Percentiles rank a stretch among this genome's conserved stretches.
Conservation (phyloP, 805 yeast genomes). For the Sugiyamaella boreocaroliniensis region DNA sequence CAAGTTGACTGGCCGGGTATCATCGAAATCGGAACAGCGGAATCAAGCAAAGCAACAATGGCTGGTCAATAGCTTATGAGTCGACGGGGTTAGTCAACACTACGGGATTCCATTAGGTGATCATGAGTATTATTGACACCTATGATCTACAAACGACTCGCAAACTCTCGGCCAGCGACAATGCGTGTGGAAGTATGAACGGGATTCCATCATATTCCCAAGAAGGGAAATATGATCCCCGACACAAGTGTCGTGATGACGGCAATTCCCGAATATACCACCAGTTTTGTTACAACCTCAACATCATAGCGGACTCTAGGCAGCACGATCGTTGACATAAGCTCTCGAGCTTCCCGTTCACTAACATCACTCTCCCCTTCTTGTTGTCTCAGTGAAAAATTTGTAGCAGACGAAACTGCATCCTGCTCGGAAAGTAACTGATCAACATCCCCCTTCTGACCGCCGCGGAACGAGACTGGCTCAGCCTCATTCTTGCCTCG, state of each 20-base stretch:
- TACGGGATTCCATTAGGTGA: no score
- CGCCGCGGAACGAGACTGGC: constrained; percentile 4
- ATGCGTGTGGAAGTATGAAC: neutral
- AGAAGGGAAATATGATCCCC: constrained; percentile 13
- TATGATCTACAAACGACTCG: neutral
- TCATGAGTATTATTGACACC: neutral
- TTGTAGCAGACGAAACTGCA: neutral
- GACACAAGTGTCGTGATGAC: constrained; percentile 37
- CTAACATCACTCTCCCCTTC: neutral
- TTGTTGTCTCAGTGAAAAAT: neutral
- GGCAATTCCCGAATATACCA: constrained; percentile 80
- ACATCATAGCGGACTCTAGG: constrained; percentile 54
- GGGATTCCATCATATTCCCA: neutral
- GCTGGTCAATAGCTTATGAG: no score
- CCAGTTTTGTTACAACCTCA: constrained; percentile 67
- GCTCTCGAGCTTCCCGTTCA: constrained; percentile 5
- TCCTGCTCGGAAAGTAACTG: neutral
- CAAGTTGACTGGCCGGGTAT: no score
- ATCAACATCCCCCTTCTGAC: neutral
- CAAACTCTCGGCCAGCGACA: neutral
- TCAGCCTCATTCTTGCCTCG: constrained; percentile 11
- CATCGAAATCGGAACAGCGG: no score
- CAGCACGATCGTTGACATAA: constrained; percentile 22
- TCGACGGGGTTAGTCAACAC: no score
- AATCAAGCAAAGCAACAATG: no score